Percentiles rank a stretch among this genome's conserved stretches.
phyloP scores from a whole-genome alignment of 164 flowering plant genomes.

The Tetracentron sinense region DNA sequence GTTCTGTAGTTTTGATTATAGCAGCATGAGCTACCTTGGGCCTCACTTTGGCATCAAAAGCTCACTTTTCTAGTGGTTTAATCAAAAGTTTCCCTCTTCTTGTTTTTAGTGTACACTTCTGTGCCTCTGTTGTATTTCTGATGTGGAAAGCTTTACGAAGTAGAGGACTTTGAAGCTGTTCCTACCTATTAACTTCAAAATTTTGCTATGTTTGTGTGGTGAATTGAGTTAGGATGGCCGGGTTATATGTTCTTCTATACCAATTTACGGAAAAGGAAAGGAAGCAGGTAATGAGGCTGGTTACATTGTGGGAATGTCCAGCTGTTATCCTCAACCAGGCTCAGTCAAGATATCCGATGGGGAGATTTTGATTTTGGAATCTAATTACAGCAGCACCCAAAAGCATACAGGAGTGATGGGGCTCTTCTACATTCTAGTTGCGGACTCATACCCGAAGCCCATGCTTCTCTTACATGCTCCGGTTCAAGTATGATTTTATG shows the following conservation, averaged over 20 bases:
- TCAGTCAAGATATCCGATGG: slow-evolving; percentile 51
- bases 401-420: slow-evolving; percentile 86
- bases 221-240: slow-evolving; percentile 58
- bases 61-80: too few relatives aligned
- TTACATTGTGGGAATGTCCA: slow-evolving; percentile 85
- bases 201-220: slow-evolving; percentile 2
- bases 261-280: slow-evolving; percentile 65
- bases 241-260: slow-evolving; percentile 61
- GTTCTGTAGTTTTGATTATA: too few relatives aligned
- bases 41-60: background rate
- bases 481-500: slow-evolving; percentile 27
- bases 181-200: background rate
- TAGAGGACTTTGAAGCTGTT: background rate
- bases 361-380: slow-evolving; percentile 56
- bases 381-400: slow-evolving; percentile 50
- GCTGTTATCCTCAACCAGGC: slow-evolving; percentile 79
- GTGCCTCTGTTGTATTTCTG: background rate
- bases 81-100: too few relatives aligned
- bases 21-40: too few relatives aligned
- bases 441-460: slow-evolving; percentile 33
- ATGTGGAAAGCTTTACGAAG: background rate
- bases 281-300: slow-evolving; percentile 76
- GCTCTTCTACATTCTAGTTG: slow-evolving; percentile 72
- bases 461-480: slow-evolving; percentile 1
- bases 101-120: background rate